phyloP scores from a whole-genome alignment of 75 land plant species.

The Adiantum capillusveneris region DNA sequence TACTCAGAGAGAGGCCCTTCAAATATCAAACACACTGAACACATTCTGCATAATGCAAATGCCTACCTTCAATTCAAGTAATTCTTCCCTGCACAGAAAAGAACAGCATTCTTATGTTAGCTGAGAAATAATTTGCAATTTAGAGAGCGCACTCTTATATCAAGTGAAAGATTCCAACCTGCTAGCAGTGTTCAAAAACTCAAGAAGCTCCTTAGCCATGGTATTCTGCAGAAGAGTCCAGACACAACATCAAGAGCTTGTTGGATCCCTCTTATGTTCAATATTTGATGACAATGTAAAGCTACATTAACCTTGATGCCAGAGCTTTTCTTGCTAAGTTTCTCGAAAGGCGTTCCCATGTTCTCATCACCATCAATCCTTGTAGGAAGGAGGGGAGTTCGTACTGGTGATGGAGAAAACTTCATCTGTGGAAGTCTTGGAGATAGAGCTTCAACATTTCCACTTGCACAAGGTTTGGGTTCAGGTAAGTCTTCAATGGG shows the following conservation, averaged over 20 bases:
- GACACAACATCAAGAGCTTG: no score
- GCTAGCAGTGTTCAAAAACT: constrained; percentile 69
- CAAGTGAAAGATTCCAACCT: constrained; percentile 32
- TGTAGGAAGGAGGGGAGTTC: not conserved
- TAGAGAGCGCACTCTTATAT: not conserved
- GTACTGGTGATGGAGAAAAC: not conserved
- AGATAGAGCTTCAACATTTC: not conserved
- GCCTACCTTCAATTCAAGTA: constrained; percentile 43
- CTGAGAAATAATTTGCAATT: no score
- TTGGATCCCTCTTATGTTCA: no score
- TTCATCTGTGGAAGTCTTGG: not conserved
- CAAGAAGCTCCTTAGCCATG: constrained; percentile 51
- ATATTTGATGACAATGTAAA: no score
- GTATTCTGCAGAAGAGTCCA: constrained; percentile 36
- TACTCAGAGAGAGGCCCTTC: no score
- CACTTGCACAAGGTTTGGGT: not conserved
- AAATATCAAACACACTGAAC: no score
- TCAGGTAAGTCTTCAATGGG: not conserved
- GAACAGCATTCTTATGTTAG: constrained; percentile 3
- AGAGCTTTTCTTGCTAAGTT: constrained; percentile 34
- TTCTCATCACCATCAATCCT: not conserved
- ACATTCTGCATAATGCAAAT: no score
- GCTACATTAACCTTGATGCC: constrained; percentile 58
- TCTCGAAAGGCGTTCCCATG: constrained; percentile 47
- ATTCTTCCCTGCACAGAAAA: constrained; percentile 45